Evolutionary conservation across 208 protist species (phyloP).

Genomic region (Leishmania amazonensis): DNA sequence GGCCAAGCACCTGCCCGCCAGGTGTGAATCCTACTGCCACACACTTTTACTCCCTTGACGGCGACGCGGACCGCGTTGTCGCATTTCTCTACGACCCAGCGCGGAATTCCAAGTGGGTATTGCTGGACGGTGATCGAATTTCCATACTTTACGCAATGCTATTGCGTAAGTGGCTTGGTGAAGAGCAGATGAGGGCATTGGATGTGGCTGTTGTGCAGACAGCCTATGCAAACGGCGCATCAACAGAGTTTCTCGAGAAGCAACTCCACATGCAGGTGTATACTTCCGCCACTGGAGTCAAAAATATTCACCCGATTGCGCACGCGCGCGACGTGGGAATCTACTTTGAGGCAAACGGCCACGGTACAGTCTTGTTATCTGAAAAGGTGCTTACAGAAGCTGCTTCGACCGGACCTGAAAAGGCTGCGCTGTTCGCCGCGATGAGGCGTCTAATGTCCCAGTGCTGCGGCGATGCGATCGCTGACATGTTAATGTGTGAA

Average conservation of each 20-base stretch:
- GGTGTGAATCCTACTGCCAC: conserved; percentile 3
- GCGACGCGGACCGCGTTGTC: conserved; percentile 95
- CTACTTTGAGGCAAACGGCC: conserved; percentile 97
- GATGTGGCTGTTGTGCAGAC: conserved; percentile 94
- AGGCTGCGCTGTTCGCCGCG: background rate
- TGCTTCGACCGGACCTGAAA: no score
- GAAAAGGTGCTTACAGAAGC: background rate
- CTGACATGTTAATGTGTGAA: conserved; percentile 78
- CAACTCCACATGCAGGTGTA: conserved; percentile 53
- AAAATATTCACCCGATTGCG: conserved; percentile 94
- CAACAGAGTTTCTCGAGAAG: conserved; percentile 77
- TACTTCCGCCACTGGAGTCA: conserved; percentile 92
- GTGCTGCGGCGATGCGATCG: conserved; percentile 88
- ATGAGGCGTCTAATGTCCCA: conserved; percentile 65
- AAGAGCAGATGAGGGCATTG: conserved; percentile 32
- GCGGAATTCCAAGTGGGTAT: conserved; percentile 22
- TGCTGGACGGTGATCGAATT: conserved; percentile 89
- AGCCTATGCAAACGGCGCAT: conserved; percentile 95
- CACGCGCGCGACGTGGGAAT: conserved; percentile 90
- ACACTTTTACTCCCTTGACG: conserved; percentile 93
- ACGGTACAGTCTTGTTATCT: conserved; percentile 93
- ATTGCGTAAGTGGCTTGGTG: conserved; percentile 54
- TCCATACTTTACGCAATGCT: conserved; percentile 71
- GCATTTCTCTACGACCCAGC: conserved; percentile 42
- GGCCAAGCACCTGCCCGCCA: background rate